These are phyloP conservation scores for Rhodotorula sp. DNA, from an alignment of 1,284 basidiomycete genomes.

Conservation along the genomic window DNA sequence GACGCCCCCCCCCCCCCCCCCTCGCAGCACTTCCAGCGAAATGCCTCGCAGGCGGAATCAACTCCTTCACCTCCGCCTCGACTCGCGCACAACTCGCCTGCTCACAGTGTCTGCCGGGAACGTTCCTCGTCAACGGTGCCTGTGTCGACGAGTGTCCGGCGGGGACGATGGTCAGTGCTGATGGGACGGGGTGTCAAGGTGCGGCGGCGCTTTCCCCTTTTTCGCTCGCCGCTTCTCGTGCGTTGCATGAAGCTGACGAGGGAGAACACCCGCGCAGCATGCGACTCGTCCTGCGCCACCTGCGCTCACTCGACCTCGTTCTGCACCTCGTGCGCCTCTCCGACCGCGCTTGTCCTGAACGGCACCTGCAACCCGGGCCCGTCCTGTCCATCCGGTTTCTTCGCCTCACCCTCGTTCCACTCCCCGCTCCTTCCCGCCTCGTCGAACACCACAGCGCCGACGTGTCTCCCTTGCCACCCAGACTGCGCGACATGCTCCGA, in stretches of 20 bases:
- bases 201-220: constrained; percentile 57
- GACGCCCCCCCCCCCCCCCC: no score
- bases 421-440: constrained; percentile 47
- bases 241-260: constrained; percentile 1
- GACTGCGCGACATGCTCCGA: constrained; percentile 75
- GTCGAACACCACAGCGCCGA: constrained; percentile 48
- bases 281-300: constrained; percentile 67
- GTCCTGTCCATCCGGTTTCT: constrained; percentile 67
- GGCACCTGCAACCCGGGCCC: constrained; percentile 63
- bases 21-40: constrained; percentile 72
- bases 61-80: constrained; percentile 65
- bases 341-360: constrained; percentile 60
- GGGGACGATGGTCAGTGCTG: constrained; percentile 54
- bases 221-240: no score
- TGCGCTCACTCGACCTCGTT: constrained; percentile 62
- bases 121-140: constrained; percentile 63
- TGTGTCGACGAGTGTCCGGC: constrained; percentile 67
- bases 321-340: constrained; percentile 65
- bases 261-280: constrained; percentile 58
- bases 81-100: constrained; percentile 66
- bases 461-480: constrained; percentile 70
- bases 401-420: constrained; percentile 62
- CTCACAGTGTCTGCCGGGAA: constrained; percentile 70
- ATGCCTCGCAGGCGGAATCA: constrained; percentile 70
- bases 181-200: constrained; percentile 50